Evolutionary conservation across 1,284 basidiomycete genomes (phyloP), one percentile per base, ranked within the genome.

Genomic region (Gastroboletus turbinatus): DNA sequence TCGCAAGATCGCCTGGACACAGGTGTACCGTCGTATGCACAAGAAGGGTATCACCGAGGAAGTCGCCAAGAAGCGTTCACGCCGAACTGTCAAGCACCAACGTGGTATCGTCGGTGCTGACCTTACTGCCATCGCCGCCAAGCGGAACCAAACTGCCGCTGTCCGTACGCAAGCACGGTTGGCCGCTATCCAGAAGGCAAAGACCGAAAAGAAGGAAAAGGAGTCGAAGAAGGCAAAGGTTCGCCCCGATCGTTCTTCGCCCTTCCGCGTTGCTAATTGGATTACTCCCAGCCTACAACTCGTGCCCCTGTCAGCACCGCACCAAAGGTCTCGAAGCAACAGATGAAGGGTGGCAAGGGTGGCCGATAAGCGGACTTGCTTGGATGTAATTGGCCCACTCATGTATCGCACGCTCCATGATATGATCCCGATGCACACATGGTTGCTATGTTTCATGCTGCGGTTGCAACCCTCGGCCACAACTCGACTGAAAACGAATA

Each of bases 21-120:
- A 87, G 72, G 88, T 95, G 59, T 99, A 93, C 88, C 92, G 96
- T 68, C 90, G 94, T 70, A 95, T 98, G 89, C 97, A 99, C 88
- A 98, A 97, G 88, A 99, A 99, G 90, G 96, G 96, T 76, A 87
- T 99, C 75, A 95, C 95, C 53, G 96, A 99, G 82, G 96, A 99
- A 78, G 89, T 96, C 54, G 93, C 95, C 73, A 99, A 98, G 94
- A 98, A 97, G 84, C 92, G 96, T 68, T 93, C 92, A 57, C 92
- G 96, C 78, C 90, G 90, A 78, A 96, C 94, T 63, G 94, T 98
- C 73, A 99, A 99, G 84, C 90, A 95, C 83, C 90, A 97, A 82
- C 94, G 97, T 75, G 97, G 96, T 64, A 94, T 99, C 74, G 95
- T 96, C 69, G 97, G 97, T 79, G 94, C 94, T 64, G 94, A 97